Conservation (phyloP, 1,139 yeast species). For the Hemisphaericaspora subhashii region DNA sequence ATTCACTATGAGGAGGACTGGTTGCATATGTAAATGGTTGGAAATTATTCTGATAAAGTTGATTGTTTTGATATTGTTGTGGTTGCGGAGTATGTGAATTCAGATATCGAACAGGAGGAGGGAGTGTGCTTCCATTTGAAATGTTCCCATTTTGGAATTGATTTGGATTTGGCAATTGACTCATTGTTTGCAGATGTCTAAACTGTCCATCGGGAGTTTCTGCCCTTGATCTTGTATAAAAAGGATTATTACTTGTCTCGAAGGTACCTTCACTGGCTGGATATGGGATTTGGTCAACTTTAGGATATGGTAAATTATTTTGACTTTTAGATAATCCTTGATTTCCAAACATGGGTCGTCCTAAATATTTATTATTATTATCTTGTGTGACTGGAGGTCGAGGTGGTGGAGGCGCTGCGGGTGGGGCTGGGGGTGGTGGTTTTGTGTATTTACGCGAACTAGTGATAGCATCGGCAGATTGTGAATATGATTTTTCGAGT, state of each 20-base stretch:
- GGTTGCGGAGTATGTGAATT: too few species aligned
- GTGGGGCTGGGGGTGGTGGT: constrained; percentile 8
- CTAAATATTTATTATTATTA: too few species aligned
- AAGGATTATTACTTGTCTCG: not conserved
- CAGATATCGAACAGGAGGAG: too few species aligned
- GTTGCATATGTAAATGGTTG: constrained; percentile 4
- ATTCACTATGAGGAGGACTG: constrained; percentile 6
- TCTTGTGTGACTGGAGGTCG: too few species aligned
- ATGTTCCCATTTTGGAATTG: not conserved
- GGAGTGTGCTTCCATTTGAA: constrained; percentile 2
- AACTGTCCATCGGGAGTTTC: constrained; percentile 9
- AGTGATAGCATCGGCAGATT: constrained; percentile 1
- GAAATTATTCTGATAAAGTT: constrained; percentile 1
- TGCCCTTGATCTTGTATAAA: constrained; percentile 4
- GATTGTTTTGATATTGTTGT: constrained; percentile 4
- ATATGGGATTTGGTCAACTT: constrained; percentile 1
- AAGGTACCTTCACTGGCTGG: not conserved
- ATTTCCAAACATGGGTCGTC: too few species aligned
- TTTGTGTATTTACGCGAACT: not conserved
- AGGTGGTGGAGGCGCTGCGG: constrained; percentile 7
- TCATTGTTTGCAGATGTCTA: not conserved
- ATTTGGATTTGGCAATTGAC: not conserved
- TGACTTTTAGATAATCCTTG: not conserved
- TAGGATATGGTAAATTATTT: constrained; percentile 5
- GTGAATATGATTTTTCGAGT: not conserved